These are phyloP conservation scores for Diutina mesorugosa DNA, from an alignment of 1,139 yeast species.

Conservation along the genomic window DNA sequence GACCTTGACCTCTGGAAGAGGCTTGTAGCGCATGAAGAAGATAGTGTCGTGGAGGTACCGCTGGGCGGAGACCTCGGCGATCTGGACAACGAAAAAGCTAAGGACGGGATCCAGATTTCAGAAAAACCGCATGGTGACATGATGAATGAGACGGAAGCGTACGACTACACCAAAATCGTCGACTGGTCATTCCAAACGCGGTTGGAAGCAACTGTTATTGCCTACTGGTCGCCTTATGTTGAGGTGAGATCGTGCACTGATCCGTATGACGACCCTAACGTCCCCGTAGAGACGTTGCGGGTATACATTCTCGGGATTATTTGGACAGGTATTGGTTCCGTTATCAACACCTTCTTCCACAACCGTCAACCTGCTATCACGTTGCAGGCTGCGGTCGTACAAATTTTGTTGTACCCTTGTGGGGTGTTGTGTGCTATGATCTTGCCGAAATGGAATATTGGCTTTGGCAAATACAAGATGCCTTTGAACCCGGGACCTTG, in stretches of 20 bases:
- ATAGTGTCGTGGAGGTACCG: not conserved
- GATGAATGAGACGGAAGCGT: not conserved
- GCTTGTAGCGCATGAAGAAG: not conserved
- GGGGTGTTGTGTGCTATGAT: conserved; percentile 27
- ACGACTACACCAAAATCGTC: not conserved
- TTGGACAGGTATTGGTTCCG: conserved; percentile 7
- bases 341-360: conserved; percentile 7
- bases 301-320: conserved; percentile 7
- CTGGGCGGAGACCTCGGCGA: not conserved
- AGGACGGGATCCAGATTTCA: not conserved
- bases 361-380: conserved; percentile 6
- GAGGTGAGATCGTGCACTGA: conserved; percentile 8
- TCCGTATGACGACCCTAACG: conserved; percentile 6
- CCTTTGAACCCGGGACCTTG: conserved; percentile 50
- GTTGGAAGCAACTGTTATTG: conserved; percentile 7
- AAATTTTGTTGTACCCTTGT: conserved; percentile 44
- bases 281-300: conserved; percentile 6
- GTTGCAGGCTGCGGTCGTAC: conserved; percentile 21
- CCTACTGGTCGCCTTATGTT: conserved; percentile 7
- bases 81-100: not conserved
- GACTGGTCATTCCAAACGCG: conserved; percentile 7
- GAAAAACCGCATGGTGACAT: not conserved
- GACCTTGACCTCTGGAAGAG: not conserved
- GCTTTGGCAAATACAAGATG: conserved; percentile 18
- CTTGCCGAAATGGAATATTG: conserved; percentile 38